phyloP scores from a whole-genome alignment of 2,329 filamentous ascomycete species.

The Arthrobotrys conoides region DNA sequence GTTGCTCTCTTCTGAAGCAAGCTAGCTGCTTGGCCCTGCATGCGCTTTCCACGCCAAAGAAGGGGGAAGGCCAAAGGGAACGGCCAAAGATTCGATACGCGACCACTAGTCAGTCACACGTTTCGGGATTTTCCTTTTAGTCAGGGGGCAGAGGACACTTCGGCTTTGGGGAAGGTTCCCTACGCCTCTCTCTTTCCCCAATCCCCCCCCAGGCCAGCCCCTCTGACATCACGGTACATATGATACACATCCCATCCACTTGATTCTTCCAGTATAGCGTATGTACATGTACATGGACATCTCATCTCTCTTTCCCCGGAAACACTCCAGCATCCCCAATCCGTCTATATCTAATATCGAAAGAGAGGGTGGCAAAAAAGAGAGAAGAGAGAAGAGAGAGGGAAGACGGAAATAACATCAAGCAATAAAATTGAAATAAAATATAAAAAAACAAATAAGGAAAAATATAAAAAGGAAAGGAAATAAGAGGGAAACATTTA shows the following conservation, averaged over 20 bases:
- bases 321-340: conserved; percentile 18
- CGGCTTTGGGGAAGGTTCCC: conserved; percentile 18
- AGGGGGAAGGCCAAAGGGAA: background rate
- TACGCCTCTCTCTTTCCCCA: background rate
- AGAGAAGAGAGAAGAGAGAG: background rate
- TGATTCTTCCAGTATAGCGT: conserved; percentile 17
- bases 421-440: background rate
- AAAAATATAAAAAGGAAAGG: background rate
- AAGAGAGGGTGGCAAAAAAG: background rate
- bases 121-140: conserved; percentile 27
- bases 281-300: background rate
- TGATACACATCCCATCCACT: conserved; percentile 12
- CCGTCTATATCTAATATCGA: conserved; percentile 7
- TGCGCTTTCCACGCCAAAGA: conserved; percentile 34
- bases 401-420: background rate
- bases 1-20: conserved; percentile 43
- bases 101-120: conserved; percentile 34
- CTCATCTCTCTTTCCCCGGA: conserved; percentile 11
- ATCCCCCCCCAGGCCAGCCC: background rate
- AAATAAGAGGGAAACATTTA: background rate
- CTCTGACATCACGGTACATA: conserved; percentile 52
- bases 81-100: conserved; percentile 45
- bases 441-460: background rate
- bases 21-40: conserved; percentile 55
- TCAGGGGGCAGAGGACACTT: conserved; percentile 5